Evolutionary conservation across 2,329 filamentous ascomycete genomes (phyloP).

Genomic region (Magnaporthiopsis incrustans): DNA sequence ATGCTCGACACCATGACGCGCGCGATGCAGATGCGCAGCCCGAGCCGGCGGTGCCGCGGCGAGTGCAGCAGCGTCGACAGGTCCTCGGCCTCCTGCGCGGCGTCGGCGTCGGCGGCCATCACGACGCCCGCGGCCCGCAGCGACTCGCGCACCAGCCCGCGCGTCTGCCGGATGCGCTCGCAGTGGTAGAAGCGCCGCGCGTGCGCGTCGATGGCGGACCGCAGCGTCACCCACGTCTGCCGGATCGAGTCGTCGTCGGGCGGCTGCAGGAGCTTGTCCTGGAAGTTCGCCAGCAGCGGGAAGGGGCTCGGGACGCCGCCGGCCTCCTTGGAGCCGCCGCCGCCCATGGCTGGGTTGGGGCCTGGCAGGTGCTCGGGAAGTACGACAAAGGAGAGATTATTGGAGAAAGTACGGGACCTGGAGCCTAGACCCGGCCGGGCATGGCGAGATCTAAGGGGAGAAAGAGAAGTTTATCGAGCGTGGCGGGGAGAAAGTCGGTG

Average conservation of each 20-base stretch:
- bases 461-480: neutral
- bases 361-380: neutral
- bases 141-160: slow-evolving; percentile 1
- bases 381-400: neutral
- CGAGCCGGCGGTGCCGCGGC: slow-evolving; percentile 5
- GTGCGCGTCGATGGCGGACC: slow-evolving; percentile 6
- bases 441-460: neutral
- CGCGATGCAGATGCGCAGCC: slow-evolving; percentile 7
- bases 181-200: slow-evolving; percentile 8
- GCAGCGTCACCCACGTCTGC: slow-evolving; percentile 5
- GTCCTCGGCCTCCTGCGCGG: slow-evolving; percentile 7
- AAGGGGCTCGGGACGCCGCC: slow-evolving; percentile 1
- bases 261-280: slow-evolving; percentile 7
- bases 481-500: neutral
- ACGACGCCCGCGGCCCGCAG: slow-evolving; percentile 2
- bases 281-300: slow-evolving; percentile 7
- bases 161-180: slow-evolving; percentile 1
- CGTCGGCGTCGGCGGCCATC: neutral
- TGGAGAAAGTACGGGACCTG: neutral
- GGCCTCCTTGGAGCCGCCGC: slow-evolving; percentile 3
- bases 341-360: slow-evolving; percentile 1
- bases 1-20: slow-evolving; percentile 8
- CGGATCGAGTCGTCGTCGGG: slow-evolving; percentile 5
- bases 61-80: slow-evolving; percentile 7
- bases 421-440: neutral